Conservation (phyloP, 257 asterid species). For the Solanum okadae region DNA sequence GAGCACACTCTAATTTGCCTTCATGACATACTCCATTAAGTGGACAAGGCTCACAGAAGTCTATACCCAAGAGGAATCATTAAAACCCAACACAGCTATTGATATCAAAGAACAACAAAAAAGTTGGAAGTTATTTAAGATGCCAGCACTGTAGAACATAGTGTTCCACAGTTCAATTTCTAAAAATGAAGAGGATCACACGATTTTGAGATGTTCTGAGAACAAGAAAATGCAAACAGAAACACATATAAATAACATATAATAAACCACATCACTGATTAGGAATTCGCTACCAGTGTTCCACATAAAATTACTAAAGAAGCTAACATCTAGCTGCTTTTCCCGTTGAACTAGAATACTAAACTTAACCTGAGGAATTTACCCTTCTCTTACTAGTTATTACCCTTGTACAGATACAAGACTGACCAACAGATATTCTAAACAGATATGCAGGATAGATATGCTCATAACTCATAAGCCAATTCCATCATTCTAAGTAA, state of each 20-base stretch:
- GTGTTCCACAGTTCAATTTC: neutral
- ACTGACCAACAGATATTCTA: neutral
- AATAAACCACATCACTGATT: neutral
- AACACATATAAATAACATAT: neutral
- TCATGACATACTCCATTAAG: conserved; percentile 61
- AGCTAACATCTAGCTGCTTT: neutral
- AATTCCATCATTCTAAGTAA: neutral
- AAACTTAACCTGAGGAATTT: neutral
- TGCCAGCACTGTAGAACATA: neutral
- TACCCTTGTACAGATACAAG: neutral
- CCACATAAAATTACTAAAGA: neutral
- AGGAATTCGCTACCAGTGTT: neutral
- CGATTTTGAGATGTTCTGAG: neutral
- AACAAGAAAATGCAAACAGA: neutral
- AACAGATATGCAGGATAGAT: neutral
- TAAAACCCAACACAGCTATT: conserved; percentile 1
- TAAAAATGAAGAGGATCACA: neutral
- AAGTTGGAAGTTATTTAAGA: neutral
- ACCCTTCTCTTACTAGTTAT: neutral
- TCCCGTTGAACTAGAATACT: neutral
- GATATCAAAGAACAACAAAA: neutral
- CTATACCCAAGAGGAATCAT: conserved; percentile 28
- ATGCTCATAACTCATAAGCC: neutral
- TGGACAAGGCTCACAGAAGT: conserved; percentile 77
- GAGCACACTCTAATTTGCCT: conserved; percentile 65